Percentiles rank a stretch among this genome's conserved stretches.
Evolutionary conservation across 345 rosid species (phyloP).

Genomic region (Eucalyptus pumila): DNA sequence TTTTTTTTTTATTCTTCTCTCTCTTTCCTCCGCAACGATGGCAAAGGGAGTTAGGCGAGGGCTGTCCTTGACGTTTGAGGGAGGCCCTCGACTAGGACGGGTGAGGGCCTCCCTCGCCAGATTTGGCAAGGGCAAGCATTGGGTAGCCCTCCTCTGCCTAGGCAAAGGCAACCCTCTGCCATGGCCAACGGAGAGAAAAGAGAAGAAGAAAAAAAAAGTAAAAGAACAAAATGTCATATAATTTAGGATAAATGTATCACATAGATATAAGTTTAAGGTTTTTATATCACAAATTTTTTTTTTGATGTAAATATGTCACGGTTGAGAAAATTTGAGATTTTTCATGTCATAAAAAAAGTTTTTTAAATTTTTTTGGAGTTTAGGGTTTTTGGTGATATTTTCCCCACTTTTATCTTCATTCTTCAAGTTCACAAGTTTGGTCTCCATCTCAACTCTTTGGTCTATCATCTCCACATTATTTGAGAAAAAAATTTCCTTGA

Average conservation of each 20-base stretch:
- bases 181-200: accelerated
- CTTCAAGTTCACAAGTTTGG: background rate
- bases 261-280: accelerated
- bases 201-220: too few species aligned
- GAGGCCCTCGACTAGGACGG: too few species aligned
- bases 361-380: too few species aligned
- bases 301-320: accelerated
- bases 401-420: background rate
- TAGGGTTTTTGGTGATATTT: accelerated
- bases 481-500: accelerated
- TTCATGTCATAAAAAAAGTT: too few species aligned
- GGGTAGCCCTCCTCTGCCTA: accelerated
- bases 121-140: accelerated
- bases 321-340: accelerated
- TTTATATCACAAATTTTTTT: too few species aligned
- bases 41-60: too few species aligned
- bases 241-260: too few species aligned
- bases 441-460: background rate
- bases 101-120: accelerated
- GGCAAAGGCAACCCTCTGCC: too few species aligned
- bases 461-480: background rate
- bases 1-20: accelerated
- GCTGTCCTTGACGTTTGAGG: too few species aligned
- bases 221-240: accelerated
- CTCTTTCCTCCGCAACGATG: accelerated